phyloP scores from a whole-genome alignment of 768 basidiomycete genomes.

The Porphyrellus cyaneotinctus region DNA sequence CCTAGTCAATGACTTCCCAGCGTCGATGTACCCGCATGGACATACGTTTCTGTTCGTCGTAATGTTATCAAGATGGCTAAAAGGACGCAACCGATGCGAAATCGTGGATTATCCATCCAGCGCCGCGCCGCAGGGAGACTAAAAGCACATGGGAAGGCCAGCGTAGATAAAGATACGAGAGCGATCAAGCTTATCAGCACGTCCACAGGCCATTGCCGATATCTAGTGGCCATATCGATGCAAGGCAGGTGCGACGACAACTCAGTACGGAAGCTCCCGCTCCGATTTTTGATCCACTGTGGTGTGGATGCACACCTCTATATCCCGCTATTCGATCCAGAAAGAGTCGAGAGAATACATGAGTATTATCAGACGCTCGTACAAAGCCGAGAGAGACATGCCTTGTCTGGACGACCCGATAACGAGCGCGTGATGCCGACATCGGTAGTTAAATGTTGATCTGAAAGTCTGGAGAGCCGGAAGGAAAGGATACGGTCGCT shows the following conservation, averaged over 20 bases:
- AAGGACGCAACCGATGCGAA: too few species aligned
- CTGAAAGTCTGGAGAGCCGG: conserved; percentile 37
- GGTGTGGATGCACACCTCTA: conserved; percentile 13
- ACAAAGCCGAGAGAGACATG: neutral
- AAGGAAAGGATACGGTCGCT: conserved; percentile 36
- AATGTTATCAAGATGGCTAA: too few species aligned
- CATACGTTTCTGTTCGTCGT: too few species aligned
- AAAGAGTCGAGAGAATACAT: neutral
- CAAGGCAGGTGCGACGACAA: neutral
- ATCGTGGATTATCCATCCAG: too few species aligned
- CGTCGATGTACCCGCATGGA: too few species aligned
- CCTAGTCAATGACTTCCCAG: too few species aligned
- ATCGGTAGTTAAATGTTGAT: neutral
- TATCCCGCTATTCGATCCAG: neutral
- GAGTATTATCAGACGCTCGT: neutral
- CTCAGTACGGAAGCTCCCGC: neutral
- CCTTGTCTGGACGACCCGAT: conserved; percentile 4
- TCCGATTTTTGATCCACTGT: conserved; percentile 11
- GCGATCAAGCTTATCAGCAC: neutral
- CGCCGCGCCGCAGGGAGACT: too few species aligned
- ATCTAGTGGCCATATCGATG: neutral
- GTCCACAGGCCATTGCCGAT: neutral
- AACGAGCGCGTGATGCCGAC: neutral
- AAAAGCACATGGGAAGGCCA: too few species aligned
- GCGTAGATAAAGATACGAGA: too few species aligned